These are phyloP conservation scores for Colletotrichum trifolii DNA, from an alignment of 2,329 filamentous ascomycete genomes.

Conservation along the genomic window DNA sequence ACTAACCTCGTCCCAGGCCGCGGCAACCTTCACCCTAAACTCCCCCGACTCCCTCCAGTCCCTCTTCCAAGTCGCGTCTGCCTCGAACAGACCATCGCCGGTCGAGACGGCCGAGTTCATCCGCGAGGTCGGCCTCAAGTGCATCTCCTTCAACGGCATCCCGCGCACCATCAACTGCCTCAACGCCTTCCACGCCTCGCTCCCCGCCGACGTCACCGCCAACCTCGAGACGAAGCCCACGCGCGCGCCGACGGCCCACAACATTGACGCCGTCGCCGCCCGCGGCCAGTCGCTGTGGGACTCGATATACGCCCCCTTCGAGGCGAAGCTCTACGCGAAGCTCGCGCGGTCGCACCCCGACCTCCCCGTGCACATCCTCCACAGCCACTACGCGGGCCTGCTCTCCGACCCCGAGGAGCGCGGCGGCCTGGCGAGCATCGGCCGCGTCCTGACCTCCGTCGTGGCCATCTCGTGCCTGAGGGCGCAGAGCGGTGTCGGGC, in stretches of 20 bases:
- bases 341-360: conserved; percentile 83
- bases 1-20: conserved; percentile 63
- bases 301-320: conserved; percentile 80
- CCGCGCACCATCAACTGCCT: conserved; percentile 87
- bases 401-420: conserved; percentile 74
- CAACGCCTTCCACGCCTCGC: conserved; percentile 73
- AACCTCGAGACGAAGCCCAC: conserved; percentile 67
- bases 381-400: conserved; percentile 78
- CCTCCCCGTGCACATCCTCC: conserved; percentile 82
- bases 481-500: conserved; percentile 83
- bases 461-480: conserved; percentile 80
- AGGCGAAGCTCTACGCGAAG: conserved; percentile 76
- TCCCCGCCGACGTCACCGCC: conserved; percentile 66
- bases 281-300: conserved; percentile 79
- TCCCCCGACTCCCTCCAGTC: conserved; percentile 78
- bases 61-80: conserved; percentile 66
- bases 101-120: conserved; percentile 73
- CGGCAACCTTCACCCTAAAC: conserved; percentile 87
- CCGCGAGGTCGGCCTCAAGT: conserved; percentile 80
- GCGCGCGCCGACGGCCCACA: conserved; percentile 61
- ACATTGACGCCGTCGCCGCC: conserved; percentile 63
- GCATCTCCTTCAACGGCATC: conserved; percentile 84
- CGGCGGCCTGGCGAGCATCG: conserved; percentile 65
- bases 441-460: conserved; percentile 77
- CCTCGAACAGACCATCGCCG: conserved; percentile 36